A percentile compares a stretch with the other conserved stretches of the same genome.
These are phyloP conservation scores for Phlebopus sp. DNA, from an alignment of 1,284 basidiomycete species.

Conservation along the genomic window DNA sequence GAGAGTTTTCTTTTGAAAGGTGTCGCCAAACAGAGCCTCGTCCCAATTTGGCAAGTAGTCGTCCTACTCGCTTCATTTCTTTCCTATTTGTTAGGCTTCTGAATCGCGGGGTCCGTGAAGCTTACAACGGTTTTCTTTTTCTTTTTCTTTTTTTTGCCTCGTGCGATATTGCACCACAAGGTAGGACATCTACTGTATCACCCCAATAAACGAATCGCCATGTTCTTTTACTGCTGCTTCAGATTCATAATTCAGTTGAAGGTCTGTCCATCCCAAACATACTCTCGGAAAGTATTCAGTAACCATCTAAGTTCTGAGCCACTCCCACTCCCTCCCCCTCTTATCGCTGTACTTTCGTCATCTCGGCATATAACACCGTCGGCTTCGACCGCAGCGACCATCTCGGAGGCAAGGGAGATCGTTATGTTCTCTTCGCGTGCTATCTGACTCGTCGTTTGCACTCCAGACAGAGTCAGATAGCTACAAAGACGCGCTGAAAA, in stretches of 20 bases:
- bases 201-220: too few relatives aligned
- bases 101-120: too few relatives aligned
- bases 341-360: slow-evolving; percentile 50
- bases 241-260: slow-evolving; percentile 1
- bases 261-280: slow-evolving; percentile 65
- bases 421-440: slow-evolving; percentile 67
- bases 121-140: too few relatives aligned
- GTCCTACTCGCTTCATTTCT: too few relatives aligned
- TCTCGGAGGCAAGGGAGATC: slow-evolving; percentile 69
- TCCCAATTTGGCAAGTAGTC: background rate
- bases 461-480: slow-evolving; percentile 46
- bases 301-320: slow-evolving; percentile 32
- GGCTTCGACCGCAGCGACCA: slow-evolving; percentile 70
- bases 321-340: slow-evolving; percentile 33
- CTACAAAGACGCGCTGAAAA: slow-evolving; percentile 66
- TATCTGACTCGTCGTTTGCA: slow-evolving; percentile 60
- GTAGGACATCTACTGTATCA: too few relatives aligned
- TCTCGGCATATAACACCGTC: slow-evolving; percentile 73
- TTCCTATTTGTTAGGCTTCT: too few relatives aligned
- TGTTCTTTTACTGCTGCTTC: too few relatives aligned
- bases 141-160: too few relatives aligned
- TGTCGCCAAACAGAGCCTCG: slow-evolving; percentile 2
- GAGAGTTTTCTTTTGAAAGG: slow-evolving; percentile 1
- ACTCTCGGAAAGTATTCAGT: slow-evolving; percentile 62
- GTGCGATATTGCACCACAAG: too few relatives aligned